phyloP scores from a whole-genome alignment of 2,329 filamentous ascomycete species.

The Xylariaceae sp. region DNA sequence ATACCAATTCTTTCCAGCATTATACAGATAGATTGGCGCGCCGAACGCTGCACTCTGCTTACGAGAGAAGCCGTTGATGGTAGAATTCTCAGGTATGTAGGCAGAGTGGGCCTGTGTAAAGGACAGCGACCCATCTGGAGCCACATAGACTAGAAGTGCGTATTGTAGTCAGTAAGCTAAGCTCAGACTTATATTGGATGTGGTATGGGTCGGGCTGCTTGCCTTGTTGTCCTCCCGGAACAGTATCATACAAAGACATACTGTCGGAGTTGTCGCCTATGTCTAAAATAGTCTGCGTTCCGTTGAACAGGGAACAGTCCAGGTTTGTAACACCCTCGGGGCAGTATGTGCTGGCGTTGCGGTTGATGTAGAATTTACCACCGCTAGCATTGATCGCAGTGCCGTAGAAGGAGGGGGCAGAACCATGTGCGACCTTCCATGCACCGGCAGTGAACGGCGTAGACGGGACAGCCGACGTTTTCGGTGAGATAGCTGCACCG shows the following conservation, averaged over 20 bases:
- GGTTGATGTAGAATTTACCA: conserved; percentile 35
- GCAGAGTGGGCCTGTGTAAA: conserved; percentile 32
- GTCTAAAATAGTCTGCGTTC: conserved; percentile 26
- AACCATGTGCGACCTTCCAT: conserved; percentile 15
- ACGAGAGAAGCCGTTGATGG: conserved; percentile 25
- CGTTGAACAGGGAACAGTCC: conserved; percentile 27
- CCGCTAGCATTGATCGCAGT: conserved; percentile 31
- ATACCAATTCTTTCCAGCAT: conserved; percentile 7
- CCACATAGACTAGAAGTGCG: conserved; percentile 29
- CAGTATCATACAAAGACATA: conserved; percentile 25
- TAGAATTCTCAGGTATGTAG: conserved; percentile 24
- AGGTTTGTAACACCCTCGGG: conserved; percentile 21
- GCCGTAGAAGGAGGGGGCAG: conserved; percentile 21
- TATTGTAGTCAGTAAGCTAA: neutral
- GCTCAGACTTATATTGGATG: neutral
- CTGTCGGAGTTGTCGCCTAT: conserved; percentile 21
- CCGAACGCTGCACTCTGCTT: conserved; percentile 20
- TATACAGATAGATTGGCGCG: conserved; percentile 11
- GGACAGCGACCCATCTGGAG: conserved; percentile 31
- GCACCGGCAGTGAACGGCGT: conserved; percentile 28
- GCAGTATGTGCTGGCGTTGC: conserved; percentile 29
- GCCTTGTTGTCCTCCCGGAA: conserved; percentile 36
- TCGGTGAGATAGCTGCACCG: conserved; percentile 8
- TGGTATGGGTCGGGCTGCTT: neutral
- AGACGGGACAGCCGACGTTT: neutral